These are phyloP conservation scores for Strigomonas culicis DNA, from an alignment of 208 protist species.

Conservation along the genomic window DNA sequence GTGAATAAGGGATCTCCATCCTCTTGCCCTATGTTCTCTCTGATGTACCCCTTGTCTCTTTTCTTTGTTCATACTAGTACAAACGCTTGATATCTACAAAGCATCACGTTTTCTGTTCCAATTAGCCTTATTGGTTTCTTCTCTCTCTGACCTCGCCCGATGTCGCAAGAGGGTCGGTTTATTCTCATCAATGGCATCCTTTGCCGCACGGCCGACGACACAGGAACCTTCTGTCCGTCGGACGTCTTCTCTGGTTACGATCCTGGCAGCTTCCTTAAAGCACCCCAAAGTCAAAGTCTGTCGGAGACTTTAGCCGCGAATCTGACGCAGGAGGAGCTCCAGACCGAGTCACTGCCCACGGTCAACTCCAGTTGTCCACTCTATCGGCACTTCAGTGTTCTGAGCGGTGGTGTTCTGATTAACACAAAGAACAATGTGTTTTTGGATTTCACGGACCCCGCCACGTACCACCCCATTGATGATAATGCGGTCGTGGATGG, in stretches of 20 bases:
- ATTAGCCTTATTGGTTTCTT: constrained; percentile 1
- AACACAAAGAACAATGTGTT: constrained; percentile 26
- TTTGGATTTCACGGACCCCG: constrained; percentile 45
- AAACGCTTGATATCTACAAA: not conserved
- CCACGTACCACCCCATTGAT: constrained; percentile 16
- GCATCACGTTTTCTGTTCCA: not conserved
- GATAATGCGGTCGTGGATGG: not conserved
- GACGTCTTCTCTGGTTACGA: constrained; percentile 62
- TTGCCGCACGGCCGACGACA: constrained; percentile 48
- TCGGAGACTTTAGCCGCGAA: no score
- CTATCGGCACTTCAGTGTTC: constrained; percentile 57
- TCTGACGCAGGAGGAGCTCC: not conserved
- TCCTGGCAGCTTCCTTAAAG: not conserved
- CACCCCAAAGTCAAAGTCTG: no score
- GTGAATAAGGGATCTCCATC: not conserved
- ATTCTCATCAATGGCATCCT: constrained; percentile 69
- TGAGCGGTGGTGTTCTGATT: constrained; percentile 63
- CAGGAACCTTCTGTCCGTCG: constrained; percentile 45
- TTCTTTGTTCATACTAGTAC: constrained; percentile 7
- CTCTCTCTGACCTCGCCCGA: not conserved
- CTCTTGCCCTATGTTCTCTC: constrained; percentile 8
- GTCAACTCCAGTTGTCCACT: constrained; percentile 23
- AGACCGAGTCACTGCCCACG: not conserved
- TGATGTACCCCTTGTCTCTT: constrained; percentile 12
- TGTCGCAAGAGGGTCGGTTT: constrained; percentile 24